Evolutionary conservation across 345 rosid species (phyloP).

Genomic region (Psidium guajava): DNA sequence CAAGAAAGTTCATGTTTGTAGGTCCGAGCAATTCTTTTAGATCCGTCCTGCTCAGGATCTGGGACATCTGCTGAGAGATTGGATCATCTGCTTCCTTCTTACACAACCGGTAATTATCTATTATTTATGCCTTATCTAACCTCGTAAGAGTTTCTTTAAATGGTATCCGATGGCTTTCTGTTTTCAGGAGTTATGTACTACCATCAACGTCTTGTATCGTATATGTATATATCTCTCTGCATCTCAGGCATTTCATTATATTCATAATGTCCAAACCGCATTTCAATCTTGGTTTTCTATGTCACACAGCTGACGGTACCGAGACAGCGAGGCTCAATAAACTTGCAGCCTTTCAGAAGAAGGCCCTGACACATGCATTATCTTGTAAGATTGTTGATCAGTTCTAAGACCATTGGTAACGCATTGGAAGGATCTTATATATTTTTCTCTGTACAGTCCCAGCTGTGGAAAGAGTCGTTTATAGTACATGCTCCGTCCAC

Average conservation of each 20-base stretch:
- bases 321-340: slow-evolving; percentile 51
- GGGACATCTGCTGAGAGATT: slow-evolving; percentile 75
- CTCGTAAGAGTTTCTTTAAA: neutral
- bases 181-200: neutral
- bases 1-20: slow-evolving; percentile 5
- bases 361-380: slow-evolving; percentile 75
- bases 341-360: slow-evolving; percentile 78
- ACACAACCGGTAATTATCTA: slow-evolving; percentile 21
- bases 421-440: neutral
- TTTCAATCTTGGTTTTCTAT: slow-evolving; percentile 1
- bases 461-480: slow-evolving; percentile 52
- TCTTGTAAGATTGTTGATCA: slow-evolving; percentile 35
- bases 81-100: slow-evolving; percentile 89
- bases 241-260: neutral
- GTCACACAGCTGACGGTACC: slow-evolving; percentile 6
- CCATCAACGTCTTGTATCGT: neutral
- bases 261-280: neutral
- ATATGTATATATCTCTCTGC: neutral
- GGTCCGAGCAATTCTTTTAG: slow-evolving; percentile 79
- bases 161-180: accelerated
- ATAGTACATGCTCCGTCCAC: slow-evolving; percentile 89
- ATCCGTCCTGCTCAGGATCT: slow-evolving; percentile 96
- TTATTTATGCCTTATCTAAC: neutral
- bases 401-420: neutral
- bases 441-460: slow-evolving; percentile 34